Percentiles rank a stretch among this genome's conserved stretches.
These are phyloP conservation scores for Epichloe sibirici DNA, from an alignment of 2,329 filamentous ascomycete genomes.

Conservation along the genomic window DNA sequence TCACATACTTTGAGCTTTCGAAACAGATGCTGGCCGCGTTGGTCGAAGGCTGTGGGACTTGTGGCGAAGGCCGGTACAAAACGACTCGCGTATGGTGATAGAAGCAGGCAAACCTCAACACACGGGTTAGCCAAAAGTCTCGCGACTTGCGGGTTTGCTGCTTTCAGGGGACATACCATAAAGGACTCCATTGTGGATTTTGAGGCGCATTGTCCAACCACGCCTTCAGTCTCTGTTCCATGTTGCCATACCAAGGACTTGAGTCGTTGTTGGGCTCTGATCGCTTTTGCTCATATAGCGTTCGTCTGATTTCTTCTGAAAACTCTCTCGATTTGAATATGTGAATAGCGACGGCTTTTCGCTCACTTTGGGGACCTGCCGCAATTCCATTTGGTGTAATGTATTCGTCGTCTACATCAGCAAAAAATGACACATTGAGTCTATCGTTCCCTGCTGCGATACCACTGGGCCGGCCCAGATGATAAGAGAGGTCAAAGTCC, in stretches of 20 bases:
- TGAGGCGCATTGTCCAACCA: conserved; percentile 72
- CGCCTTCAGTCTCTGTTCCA: conserved; percentile 64
- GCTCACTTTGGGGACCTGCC: conserved; percentile 59
- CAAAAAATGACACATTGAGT: conserved; percentile 77
- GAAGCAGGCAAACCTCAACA: conserved; percentile 46
- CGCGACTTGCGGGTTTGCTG: not conserved
- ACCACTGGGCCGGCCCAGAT: conserved; percentile 74
- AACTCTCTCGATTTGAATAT: conserved; percentile 84
- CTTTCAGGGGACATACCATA: conserved; percentile 48
- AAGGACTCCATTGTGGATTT: conserved; percentile 58
- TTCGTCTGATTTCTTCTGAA: conserved; percentile 77
- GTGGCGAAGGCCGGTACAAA: conserved; percentile 81
- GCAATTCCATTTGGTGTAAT: conserved; percentile 69
- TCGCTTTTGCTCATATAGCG: conserved; percentile 75
- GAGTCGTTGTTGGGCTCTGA: conserved; percentile 63
- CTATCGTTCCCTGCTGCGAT: conserved; percentile 74
- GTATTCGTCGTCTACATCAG: conserved; percentile 67
- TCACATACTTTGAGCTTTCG: conserved; percentile 69
- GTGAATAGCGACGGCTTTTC: conserved; percentile 83
- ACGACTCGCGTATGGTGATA: conserved; percentile 85
- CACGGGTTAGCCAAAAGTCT: not conserved
- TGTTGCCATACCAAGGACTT: conserved; percentile 76
- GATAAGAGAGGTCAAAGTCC: conserved; percentile 80
- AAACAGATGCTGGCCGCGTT: conserved; percentile 73
- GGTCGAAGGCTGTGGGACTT: conserved; percentile 73